Base-by-base conservation (phyloP, 164 flowering plant genomes). In the Magnolia officinalis region DNA sequence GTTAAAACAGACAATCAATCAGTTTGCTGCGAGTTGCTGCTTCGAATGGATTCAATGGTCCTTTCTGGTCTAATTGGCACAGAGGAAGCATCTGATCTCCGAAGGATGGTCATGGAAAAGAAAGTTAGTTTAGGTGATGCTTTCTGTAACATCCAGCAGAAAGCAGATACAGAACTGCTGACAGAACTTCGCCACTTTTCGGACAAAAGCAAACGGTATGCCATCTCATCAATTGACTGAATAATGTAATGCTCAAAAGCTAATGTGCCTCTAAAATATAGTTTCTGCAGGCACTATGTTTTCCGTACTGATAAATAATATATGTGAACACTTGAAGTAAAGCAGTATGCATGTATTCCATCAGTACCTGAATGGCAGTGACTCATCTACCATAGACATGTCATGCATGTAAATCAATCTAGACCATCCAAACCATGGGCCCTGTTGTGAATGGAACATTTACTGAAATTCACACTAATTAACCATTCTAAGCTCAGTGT, bases 31-130 rank as follows among this genome's bases (percentile, higher is more conserved):
- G 89, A 88, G 79, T 81, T 90, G 88, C 89, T 93, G 70, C 94
- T 91, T 76, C 89, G 92, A 72, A 86, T 93, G 76, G 96, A 93
- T 82, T 88, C 98, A 16, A 83, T 93, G 93, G 93, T 91, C 64
- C 88, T 93, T 51, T 84, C 78, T 9, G 90, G 93, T 72, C 26
- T 83, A 74, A 81, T 90, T 81, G 83, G 78, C 67, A 72, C 72
- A 45, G 79, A 19, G 68, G 95, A 90, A 78, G 93, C 95, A 71
- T 88, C 87, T 72, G 82, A 85, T 72, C 78, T 90, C 76, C 87
- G 98, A 82, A 87, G 78, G 74, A 70, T 87, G 70, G 77, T 90
- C 70, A 79, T 82, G 79, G 82, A 85, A 45, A 79, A 79, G 68
- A 88, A 79, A 78, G 71, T 67, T 70, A 72, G 84, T 63, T 52